A percentile compares a stretch with the other conserved stretches of the same genome.
These are phyloP conservation scores for Diddensiella transvaalensis DNA, from an alignment of 805 yeast species.

Conservation along the genomic window DNA sequence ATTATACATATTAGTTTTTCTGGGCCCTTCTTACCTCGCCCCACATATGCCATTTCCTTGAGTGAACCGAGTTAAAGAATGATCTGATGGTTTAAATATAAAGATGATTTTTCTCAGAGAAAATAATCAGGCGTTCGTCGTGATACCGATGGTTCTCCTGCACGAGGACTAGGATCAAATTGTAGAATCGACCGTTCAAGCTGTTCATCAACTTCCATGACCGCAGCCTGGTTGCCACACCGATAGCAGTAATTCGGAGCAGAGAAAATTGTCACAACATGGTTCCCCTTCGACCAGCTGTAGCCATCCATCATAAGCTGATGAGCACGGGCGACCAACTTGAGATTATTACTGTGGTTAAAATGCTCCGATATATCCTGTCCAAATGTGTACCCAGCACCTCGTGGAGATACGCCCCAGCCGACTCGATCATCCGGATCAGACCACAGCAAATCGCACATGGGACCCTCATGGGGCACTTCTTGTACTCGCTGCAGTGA, in stretches of 20 bases:
- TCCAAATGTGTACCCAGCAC: constrained; percentile 98
- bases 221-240: constrained; percentile 94
- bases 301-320: constrained; percentile 98
- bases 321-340: constrained; percentile 90
- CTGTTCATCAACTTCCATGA: constrained; percentile 90
- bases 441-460: constrained; percentile 96
- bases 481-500: constrained; percentile 89
- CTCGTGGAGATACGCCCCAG: constrained; percentile 97
- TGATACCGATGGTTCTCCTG: constrained; percentile 95
- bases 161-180: constrained; percentile 90
- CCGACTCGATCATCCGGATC: constrained; percentile 97
- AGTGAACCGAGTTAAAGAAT: no score
- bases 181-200: constrained; percentile 85
- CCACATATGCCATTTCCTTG: no score
- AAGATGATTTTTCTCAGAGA: constrained; percentile 44
- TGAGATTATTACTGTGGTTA: constrained; percentile 82
- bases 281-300: constrained; percentile 83
- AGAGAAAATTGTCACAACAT: constrained; percentile 81
- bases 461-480: constrained; percentile 96
- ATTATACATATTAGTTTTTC: no score
- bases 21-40: no score
- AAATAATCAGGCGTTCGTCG: constrained; percentile 94
- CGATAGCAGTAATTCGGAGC: constrained; percentile 95
- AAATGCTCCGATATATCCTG: constrained; percentile 92
- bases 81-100: no score